These are phyloP conservation scores for Ochromonas danica DNA, from an alignment of 108 stramenopile species.

Conservation along the genomic window DNA sequence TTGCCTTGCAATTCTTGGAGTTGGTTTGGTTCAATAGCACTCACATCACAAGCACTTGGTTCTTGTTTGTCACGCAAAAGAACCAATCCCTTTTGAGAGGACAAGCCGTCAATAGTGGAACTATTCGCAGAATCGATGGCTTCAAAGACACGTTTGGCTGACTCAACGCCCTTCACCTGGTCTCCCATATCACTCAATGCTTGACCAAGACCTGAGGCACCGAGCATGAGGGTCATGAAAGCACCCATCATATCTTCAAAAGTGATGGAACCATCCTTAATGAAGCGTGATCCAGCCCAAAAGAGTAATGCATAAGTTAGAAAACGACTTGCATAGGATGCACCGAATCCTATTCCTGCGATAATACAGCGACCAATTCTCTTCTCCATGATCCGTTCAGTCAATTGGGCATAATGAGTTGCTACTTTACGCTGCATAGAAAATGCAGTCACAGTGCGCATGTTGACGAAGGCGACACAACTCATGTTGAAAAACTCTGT, in stretches of 20 bases:
- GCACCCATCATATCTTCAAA: conserved; percentile 63
- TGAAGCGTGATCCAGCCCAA: conserved; percentile 61
- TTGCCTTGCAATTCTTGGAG: conserved; percentile 90
- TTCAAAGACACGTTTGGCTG: conserved; percentile 45
- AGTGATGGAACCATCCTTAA: conserved; percentile 46
- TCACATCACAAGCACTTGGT: conserved; percentile 44
- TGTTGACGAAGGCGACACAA: not conserved
- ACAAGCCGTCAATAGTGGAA: conserved; percentile 17
- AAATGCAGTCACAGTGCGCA: conserved; percentile 27
- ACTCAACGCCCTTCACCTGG: conserved; percentile 35
- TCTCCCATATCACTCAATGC: conserved; percentile 51
- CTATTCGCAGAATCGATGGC: conserved; percentile 7
- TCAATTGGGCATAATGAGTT: not conserved
- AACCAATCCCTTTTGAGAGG: not conserved
- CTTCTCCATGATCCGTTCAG: not conserved
- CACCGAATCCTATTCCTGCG: conserved; percentile 29
- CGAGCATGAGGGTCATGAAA: conserved; percentile 65
- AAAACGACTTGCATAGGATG: not conserved
- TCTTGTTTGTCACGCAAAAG: too few relatives aligned
- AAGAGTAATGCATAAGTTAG: not conserved
- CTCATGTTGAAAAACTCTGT: too few relatives aligned
- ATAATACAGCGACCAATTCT: not conserved
- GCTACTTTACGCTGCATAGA: conserved; percentile 14
- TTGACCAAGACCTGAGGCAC: conserved; percentile 59
- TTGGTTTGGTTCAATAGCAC: conserved; percentile 65